Evolutionary conservation across 352 stramenopile species (phyloP).

Genomic region (Phytophthora citricola): DNA sequence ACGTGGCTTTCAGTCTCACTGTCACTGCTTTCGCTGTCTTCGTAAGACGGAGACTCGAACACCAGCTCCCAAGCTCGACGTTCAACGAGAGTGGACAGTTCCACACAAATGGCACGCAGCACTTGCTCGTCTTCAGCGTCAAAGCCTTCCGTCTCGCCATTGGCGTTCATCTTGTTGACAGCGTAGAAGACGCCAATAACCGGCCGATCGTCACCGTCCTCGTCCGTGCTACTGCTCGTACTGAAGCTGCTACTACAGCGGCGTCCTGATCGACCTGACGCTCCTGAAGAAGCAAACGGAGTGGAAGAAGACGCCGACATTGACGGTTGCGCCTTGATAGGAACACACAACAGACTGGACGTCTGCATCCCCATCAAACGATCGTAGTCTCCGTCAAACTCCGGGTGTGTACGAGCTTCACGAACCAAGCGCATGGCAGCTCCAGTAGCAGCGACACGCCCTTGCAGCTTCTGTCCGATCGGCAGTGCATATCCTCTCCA

Average conservation of each 20-base stretch:
- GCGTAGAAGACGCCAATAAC: conserved; percentile 85
- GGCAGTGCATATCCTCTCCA: conserved; percentile 78
- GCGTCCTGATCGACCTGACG: conserved; percentile 27
- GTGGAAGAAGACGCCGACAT: conserved; percentile 25
- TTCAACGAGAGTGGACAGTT: conserved; percentile 71
- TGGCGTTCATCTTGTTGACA: conserved; percentile 70
- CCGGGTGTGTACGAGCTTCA: conserved; percentile 59
- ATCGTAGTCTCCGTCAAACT: conserved; percentile 81
- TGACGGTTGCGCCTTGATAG: conserved; percentile 61
- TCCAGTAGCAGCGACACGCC: conserved; percentile 67
- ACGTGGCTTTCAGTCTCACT: conserved; percentile 45
- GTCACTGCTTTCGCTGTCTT: conserved; percentile 54
- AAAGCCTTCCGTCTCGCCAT: conserved; percentile 49
- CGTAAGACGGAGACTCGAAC: conserved; percentile 61
- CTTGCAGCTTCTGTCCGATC: conserved; percentile 72
- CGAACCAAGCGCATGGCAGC: conserved; percentile 59
- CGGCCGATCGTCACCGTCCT: conserved; percentile 44
- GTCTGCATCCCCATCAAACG: conserved; percentile 61
- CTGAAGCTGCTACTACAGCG: conserved; percentile 50
- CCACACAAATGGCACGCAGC: conserved; percentile 65
- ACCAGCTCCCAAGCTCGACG: conserved; percentile 75
- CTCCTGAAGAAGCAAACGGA: conserved; percentile 21
- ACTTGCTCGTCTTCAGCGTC: conserved; percentile 72
- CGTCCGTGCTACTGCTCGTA: conserved; percentile 64
- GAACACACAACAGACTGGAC: conserved; percentile 74